Evolutionary conservation across 805 yeast species (phyloP).

Genomic region (Candida nemodendra): DNA sequence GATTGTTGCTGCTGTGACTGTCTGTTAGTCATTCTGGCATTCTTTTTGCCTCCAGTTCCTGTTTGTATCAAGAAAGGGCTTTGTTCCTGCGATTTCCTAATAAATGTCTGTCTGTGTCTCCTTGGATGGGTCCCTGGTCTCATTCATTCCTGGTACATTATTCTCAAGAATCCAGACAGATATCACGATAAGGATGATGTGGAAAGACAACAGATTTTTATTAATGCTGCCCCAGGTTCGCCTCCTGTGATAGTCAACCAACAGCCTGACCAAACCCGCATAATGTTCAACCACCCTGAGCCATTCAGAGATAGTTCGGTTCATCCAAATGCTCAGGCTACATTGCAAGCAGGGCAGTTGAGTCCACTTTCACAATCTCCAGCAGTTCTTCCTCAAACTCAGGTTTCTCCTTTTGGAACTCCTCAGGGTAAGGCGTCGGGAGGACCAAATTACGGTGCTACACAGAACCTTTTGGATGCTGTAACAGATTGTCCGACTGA

Average conservation of each 20-base stretch:
- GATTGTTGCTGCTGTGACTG: constrained; percentile 52
- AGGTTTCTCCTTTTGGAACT: not conserved
- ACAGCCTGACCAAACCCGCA: constrained; percentile 28
- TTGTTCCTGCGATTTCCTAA: constrained; percentile 65
- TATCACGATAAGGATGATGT: constrained; percentile 21
- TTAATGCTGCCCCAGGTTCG: constrained; percentile 24
- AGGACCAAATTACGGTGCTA: constrained; percentile 17
- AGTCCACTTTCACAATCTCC: constrained; percentile 25
- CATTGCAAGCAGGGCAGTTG: constrained; percentile 19
- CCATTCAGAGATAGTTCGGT: constrained; percentile 26
- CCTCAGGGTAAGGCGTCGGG: not conserved
- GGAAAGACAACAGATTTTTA: constrained; percentile 29
- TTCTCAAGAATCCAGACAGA: constrained; percentile 48
- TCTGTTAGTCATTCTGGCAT: constrained; percentile 64
- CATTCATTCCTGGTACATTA: constrained; percentile 66
- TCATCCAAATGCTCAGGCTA: constrained; percentile 1
- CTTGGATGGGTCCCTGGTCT: constrained; percentile 72
- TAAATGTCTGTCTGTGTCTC: constrained; percentile 61
- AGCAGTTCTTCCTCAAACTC: not conserved
- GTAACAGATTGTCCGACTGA: constrained; percentile 19
- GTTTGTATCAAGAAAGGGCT: constrained; percentile 72
- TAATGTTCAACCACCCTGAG: constrained; percentile 32
- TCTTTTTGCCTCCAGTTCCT: constrained; percentile 76
- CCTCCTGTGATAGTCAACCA: constrained; percentile 20
- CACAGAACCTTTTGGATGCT: constrained; percentile 3